These are phyloP conservation scores for Nakaseomyces uthaithaninus DNA, from an alignment of 1,139 yeast genomes.

Conservation along the genomic window DNA sequence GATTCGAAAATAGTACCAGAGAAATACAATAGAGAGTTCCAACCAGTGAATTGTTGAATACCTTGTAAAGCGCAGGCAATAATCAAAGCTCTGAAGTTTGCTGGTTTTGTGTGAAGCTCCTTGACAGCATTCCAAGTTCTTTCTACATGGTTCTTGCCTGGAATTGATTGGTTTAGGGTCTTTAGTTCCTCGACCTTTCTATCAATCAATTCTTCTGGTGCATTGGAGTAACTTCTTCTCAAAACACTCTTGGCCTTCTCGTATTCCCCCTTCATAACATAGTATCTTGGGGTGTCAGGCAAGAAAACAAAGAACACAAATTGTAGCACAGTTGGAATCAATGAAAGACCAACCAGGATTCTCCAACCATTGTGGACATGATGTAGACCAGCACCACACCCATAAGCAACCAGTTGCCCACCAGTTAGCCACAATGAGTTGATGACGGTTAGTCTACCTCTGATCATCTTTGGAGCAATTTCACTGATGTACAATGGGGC, in stretches of 20 bases:
- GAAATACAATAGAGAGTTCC: constrained; percentile 91
- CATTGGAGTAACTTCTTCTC: constrained; percentile 47
- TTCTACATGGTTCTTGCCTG: constrained; percentile 46
- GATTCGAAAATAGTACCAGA: constrained; percentile 83
- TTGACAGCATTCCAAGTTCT: constrained; percentile 57
- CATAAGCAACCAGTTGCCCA: constrained; percentile 87
- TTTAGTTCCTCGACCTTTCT: constrained; percentile 54
- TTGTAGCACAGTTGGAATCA: constrained; percentile 80
- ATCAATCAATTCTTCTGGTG: constrained; percentile 49
- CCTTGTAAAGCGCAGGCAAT: constrained; percentile 92
- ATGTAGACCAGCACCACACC: constrained; percentile 82
- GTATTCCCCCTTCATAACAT: constrained; percentile 58
- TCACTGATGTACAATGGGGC: constrained; percentile 89
- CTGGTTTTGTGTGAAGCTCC: constrained; percentile 64
- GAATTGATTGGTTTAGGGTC: constrained; percentile 50
- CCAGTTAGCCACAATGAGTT: constrained; percentile 52
- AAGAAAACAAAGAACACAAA: constrained; percentile 68
- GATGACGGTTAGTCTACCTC: constrained; percentile 72
- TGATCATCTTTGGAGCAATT: constrained; percentile 81
- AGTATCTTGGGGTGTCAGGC: constrained; percentile 92
- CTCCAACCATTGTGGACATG: constrained; percentile 83
- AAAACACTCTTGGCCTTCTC: constrained; percentile 64
- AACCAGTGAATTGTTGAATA: constrained; percentile 91
- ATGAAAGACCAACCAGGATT: constrained; percentile 77
- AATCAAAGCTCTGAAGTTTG: constrained; percentile 78